Conservation (phyloP, 257 asterid species). For the Penstemon newberryi region DNA sequence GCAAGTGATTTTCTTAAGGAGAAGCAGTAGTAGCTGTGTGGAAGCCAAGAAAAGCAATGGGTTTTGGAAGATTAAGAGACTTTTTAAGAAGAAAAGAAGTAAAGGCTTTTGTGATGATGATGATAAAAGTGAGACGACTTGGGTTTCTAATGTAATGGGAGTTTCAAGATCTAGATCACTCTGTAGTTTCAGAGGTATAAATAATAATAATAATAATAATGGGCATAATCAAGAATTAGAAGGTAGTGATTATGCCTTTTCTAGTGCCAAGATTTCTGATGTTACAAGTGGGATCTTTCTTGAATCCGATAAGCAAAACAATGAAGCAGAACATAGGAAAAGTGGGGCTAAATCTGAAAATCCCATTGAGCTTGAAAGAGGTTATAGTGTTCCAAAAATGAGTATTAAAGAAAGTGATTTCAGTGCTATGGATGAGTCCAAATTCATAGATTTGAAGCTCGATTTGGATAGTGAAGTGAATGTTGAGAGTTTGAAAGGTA, state of each 20-base stretch:
- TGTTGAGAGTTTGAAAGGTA: conserved; percentile 14
- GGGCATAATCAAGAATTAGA: conserved; percentile 18
- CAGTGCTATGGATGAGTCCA: conserved; percentile 75
- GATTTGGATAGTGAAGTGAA: conserved; percentile 40
- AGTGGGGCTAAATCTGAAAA: conserved; percentile 38
- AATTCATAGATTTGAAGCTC: conserved; percentile 76
- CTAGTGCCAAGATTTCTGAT: conserved; percentile 92
- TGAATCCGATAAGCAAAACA: conserved; percentile 37
- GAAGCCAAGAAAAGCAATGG: conserved; percentile 74
- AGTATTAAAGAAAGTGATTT: conserved; percentile 71
- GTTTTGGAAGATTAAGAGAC: conserved; percentile 74
- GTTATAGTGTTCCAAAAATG: conserved; percentile 44
- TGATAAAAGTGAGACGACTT: conserved; percentile 52
- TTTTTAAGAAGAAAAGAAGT: conserved; percentile 56
- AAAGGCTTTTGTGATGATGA: conserved; percentile 42
- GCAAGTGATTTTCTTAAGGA: conserved; percentile 54
- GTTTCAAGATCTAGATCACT: conserved; percentile 84
- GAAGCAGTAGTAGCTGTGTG: conserved; percentile 84
- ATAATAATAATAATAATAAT: conserved; percentile 33
- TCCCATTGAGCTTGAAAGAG: conserved; percentile 39
- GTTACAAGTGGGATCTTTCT: conserved; percentile 60
- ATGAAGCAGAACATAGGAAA: conserved; percentile 44
- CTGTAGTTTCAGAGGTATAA: conserved; percentile 72
- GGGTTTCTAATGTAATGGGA: conserved; percentile 58
- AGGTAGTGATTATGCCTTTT: conserved; percentile 50